Conservation (phyloP, 441 rosid species). For the Flueggea neowawraea region DNA sequence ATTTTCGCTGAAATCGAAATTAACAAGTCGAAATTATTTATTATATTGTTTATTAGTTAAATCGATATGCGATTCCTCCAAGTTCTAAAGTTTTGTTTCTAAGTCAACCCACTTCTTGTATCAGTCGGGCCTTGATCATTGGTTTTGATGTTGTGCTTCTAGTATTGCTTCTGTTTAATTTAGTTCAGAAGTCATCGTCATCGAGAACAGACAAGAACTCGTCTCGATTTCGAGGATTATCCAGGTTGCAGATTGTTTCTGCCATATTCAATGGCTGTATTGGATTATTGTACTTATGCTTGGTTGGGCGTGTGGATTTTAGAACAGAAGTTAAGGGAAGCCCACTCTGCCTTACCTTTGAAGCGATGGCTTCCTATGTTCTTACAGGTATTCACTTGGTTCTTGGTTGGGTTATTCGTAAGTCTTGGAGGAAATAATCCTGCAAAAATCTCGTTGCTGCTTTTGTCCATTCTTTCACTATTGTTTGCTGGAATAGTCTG, state of each 20-base stretch:
- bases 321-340: constrained; percentile 53
- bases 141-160: constrained; percentile 56
- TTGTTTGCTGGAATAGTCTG: constrained; percentile 48
- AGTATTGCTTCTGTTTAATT: constrained; percentile 37
- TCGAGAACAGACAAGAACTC: constrained; percentile 22
- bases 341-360: constrained; percentile 41
- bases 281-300: constrained; percentile 55
- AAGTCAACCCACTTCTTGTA: constrained; percentile 45
- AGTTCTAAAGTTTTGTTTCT: constrained; percentile 18
- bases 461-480: constrained; percentile 50
- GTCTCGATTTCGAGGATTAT: constrained; percentile 25
- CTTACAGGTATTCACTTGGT: constrained; percentile 72
- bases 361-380: constrained; percentile 43
- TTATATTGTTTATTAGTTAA: too few relatives aligned
- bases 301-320: constrained; percentile 67
- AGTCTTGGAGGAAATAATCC: constrained; percentile 40
- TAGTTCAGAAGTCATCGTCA: constrained; percentile 39
- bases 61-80: too few relatives aligned
- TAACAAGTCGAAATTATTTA: too few relatives aligned
- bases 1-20: too few relatives aligned
- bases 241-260: constrained; percentile 46
- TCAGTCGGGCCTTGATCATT: constrained; percentile 42
- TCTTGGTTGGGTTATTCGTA: constrained; percentile 42
- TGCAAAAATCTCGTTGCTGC: constrained; percentile 37
- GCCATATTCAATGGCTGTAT: constrained; percentile 59